phyloP scores from a whole-genome alignment of 1,139 yeast species.

The Kodamaea sp. region DNA sequence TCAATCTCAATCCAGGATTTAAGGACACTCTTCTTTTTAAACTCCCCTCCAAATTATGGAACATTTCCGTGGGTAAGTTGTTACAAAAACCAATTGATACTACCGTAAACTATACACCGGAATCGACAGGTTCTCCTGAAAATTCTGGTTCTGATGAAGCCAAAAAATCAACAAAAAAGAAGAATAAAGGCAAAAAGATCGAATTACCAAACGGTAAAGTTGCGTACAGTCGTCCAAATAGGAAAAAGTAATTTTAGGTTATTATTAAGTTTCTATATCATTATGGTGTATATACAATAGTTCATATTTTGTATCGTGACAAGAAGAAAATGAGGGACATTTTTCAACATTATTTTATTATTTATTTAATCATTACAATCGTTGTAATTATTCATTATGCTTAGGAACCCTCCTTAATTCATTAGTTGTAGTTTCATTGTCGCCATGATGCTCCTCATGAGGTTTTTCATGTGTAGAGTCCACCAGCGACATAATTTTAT shows the following conservation, averaged over 20 bases:
- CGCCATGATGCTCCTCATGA: too few relatives aligned
- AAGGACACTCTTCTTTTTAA: constrained; percentile 54
- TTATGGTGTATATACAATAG: too few relatives aligned
- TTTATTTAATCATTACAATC: constrained; percentile 4
- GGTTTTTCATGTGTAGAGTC: too few relatives aligned
- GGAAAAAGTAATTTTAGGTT: constrained; percentile 7
- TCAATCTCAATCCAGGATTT: constrained; percentile 40
- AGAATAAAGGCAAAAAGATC: constrained; percentile 41
- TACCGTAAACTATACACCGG: constrained; percentile 14
- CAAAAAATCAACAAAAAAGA: constrained; percentile 29
- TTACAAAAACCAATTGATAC: constrained; percentile 26
- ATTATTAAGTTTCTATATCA: background rate
- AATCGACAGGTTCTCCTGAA: constrained; percentile 10
- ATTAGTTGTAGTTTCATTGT: constrained; percentile 3
- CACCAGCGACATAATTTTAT: background rate
- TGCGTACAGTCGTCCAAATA: constrained; percentile 41
- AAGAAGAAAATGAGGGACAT: too few relatives aligned
- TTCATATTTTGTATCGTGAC: too few relatives aligned
- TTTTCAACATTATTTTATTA: background rate
- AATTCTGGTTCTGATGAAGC: constrained; percentile 8
- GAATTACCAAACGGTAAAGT: constrained; percentile 62
- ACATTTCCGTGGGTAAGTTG: constrained; percentile 39
- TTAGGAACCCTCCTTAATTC: constrained; percentile 39
- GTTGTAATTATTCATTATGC: constrained; percentile 27
- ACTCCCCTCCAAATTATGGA: constrained; percentile 46